A percentile compares a stretch with the other conserved stretches of the same genome.
These are phyloP conservation scores for Colletotrichum australisinense DNA, from an alignment of 2,329 filamentous ascomycete species.

Conservation along the genomic window DNA sequence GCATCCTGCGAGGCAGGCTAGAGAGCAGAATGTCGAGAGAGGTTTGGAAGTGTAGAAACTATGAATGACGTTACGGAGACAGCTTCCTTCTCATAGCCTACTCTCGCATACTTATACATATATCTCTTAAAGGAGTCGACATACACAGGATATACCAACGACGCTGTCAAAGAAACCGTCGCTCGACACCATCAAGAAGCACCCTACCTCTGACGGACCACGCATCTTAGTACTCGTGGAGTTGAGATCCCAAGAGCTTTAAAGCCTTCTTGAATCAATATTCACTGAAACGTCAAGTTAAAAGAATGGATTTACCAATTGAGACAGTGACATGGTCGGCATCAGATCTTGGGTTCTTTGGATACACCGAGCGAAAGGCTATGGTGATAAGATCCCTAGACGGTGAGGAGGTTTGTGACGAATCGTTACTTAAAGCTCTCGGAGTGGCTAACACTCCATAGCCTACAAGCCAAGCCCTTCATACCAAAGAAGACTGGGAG, in stretches of 20 bases:
- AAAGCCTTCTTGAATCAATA: too few species aligned
- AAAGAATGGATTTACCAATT: neutral
- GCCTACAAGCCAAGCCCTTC: neutral
- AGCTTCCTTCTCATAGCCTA: neutral
- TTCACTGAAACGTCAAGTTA: too few species aligned
- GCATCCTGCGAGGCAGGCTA: constrained; percentile 1
- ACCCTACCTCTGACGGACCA: too few species aligned
- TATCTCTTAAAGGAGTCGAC: neutral
- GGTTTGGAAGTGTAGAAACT: neutral
- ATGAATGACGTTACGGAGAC: neutral
- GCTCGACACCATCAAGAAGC: too few species aligned
- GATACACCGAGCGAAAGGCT: neutral
- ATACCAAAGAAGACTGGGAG: constrained; percentile 20
- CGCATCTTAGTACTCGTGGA: neutral
- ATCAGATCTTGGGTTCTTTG: neutral
- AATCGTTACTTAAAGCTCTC: too few species aligned
- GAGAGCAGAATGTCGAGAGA: neutral
- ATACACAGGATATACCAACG: neutral
- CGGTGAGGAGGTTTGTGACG: neutral
- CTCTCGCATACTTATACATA: neutral
- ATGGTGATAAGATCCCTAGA: neutral
- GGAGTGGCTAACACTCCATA: neutral
- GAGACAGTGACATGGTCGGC: neutral
- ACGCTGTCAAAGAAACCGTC: too few species aligned
- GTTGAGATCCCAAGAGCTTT: neutral